These are phyloP conservation scores for Luffa acutangula DNA, from an alignment of 306 rosid genomes.

Conservation along the genomic window DNA sequence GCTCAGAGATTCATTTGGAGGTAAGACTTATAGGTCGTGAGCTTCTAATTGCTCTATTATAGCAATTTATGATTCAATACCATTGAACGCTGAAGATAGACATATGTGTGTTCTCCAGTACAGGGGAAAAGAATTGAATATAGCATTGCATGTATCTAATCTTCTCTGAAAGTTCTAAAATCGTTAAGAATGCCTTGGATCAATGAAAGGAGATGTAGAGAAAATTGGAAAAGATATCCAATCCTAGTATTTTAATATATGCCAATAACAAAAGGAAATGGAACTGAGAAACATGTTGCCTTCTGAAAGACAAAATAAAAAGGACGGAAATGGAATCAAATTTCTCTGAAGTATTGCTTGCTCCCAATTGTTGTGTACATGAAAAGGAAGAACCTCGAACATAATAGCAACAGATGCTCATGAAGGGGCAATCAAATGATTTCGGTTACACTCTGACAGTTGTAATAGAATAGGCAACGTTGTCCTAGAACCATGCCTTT, in stretches of 20 bases:
- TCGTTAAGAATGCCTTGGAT: background rate
- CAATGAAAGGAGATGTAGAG: background rate
- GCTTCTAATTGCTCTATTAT: background rate
- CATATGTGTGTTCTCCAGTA: background rate
- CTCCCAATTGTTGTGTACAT: background rate
- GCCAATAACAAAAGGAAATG: background rate
- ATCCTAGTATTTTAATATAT: background rate
- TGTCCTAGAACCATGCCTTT: background rate
- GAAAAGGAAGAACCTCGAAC: background rate
- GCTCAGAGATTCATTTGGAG: constrained; percentile 96
- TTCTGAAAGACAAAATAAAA: background rate
- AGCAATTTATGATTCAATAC: background rate
- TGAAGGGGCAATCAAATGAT: background rate
- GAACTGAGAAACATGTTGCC: background rate
- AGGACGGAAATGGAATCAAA: background rate
- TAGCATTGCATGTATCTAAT: background rate
- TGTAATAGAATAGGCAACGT: background rate
- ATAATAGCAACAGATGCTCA: background rate
- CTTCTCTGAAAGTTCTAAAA: background rate
- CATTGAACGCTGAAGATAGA: background rate
- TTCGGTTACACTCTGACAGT: background rate
- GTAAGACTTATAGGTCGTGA: constrained; percentile 27
- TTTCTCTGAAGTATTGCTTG: background rate
- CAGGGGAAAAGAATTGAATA: background rate
- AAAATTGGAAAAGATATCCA: background rate